These are phyloP conservation scores for Volutella citrinella DNA, from an alignment of 2,329 filamentous ascomycete species.

Conservation along the genomic window DNA sequence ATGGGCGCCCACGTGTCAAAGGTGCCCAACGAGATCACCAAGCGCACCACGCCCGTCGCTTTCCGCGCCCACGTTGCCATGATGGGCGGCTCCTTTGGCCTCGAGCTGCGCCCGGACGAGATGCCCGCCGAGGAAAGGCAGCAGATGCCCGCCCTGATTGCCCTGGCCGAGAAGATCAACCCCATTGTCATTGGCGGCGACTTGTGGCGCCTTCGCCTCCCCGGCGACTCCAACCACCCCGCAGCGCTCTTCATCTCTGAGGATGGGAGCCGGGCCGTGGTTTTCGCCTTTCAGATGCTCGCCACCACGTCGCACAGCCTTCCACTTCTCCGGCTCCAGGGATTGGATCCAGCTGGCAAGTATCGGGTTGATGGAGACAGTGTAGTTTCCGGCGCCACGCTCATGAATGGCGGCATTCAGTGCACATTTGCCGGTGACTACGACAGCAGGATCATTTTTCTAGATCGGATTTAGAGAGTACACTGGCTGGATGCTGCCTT, in stretches of 20 bases:
- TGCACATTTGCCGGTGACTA: slow-evolving; percentile 51
- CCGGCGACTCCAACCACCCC: slow-evolving; percentile 59
- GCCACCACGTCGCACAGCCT: slow-evolving; percentile 47
- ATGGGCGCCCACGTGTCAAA: slow-evolving; percentile 66
- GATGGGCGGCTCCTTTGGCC: slow-evolving; percentile 66
- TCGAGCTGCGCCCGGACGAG: slow-evolving; percentile 58
- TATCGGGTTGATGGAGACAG: slow-evolving; percentile 53
- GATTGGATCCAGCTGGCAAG: slow-evolving; percentile 50
- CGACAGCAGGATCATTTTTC: slow-evolving; percentile 56
- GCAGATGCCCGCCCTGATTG: slow-evolving; percentile 52
- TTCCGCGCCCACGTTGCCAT: slow-evolving; percentile 66
- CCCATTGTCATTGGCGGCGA: slow-evolving; percentile 57
- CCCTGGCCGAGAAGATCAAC: slow-evolving; percentile 53
- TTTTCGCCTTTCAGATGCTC: slow-evolving; percentile 60
- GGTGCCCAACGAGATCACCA: slow-evolving; percentile 56
- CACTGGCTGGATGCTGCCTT: too few species aligned
- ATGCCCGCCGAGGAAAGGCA: slow-evolving; percentile 49
- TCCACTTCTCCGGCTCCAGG: slow-evolving; percentile 53
- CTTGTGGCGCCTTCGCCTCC: slow-evolving; percentile 57
- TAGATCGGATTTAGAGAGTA: too few species aligned
- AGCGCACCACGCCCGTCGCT: slow-evolving; percentile 51
- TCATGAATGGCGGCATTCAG: slow-evolving; percentile 62
- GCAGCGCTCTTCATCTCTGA: slow-evolving; percentile 57
- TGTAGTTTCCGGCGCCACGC: slow-evolving; percentile 53
- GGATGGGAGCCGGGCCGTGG: slow-evolving; percentile 46